Conservation (phyloP, 2,329 filamentous ascomycete genomes). For the Trichophyton rubrum region DNA sequence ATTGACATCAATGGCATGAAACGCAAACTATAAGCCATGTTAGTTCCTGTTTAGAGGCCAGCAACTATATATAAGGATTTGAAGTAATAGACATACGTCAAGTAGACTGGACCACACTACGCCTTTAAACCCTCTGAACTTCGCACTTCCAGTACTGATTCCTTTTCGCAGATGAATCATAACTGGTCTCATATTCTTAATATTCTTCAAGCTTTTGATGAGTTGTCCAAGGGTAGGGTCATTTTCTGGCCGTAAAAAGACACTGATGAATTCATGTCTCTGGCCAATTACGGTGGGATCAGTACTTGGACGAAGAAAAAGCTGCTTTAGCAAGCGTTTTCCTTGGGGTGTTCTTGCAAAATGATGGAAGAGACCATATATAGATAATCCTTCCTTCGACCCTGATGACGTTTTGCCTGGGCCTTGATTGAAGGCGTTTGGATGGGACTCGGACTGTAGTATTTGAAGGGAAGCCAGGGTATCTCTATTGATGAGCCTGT, state of each 20-base stretch:
- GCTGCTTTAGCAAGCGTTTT: constrained; percentile 57
- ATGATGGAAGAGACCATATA: constrained; percentile 70
- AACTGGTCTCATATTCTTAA: constrained; percentile 62
- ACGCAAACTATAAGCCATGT: constrained; percentile 47
- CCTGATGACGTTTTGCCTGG: constrained; percentile 48
- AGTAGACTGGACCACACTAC: constrained; percentile 63
- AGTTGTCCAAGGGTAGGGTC: constrained; percentile 43
- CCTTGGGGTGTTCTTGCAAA: constrained; percentile 70
- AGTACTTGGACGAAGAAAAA: constrained; percentile 67
- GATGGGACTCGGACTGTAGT: constrained; percentile 68
- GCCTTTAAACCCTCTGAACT: constrained; percentile 45
- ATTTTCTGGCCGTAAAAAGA: constrained; percentile 59
- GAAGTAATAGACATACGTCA: constrained; percentile 25
- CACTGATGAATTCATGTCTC: constrained; percentile 56
- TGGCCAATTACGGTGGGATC: constrained; percentile 55
- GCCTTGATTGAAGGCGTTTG: constrained; percentile 65
- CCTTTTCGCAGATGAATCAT: constrained; percentile 66
- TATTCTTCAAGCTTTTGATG: constrained; percentile 49
- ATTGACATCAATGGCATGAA: constrained; percentile 55
- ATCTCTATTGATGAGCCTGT: constrained; percentile 70
- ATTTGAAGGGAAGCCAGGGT: constrained; percentile 76
- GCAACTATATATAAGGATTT: too few relatives aligned
- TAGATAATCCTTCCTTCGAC: constrained; percentile 67
- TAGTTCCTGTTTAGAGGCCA: background rate
- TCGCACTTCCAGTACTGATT: constrained; percentile 43